Base-by-base conservation (phyloP, 2,329 filamentous ascomycete genomes). In the Penicillium sp. region DNA sequence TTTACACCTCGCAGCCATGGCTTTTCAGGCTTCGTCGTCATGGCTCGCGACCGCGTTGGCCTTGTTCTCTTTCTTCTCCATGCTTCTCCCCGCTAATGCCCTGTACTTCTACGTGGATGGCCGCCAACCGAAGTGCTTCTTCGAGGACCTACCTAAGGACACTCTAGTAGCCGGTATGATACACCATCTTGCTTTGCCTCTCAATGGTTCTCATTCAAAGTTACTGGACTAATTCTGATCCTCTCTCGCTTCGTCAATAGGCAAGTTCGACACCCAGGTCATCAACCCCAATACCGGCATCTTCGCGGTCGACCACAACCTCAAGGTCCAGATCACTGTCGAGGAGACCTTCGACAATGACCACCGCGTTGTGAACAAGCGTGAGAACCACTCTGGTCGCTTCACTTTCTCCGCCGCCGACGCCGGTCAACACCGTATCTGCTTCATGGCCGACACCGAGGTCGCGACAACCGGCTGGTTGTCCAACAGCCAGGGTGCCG, bases 271-370 rank as follows among this genome's bases (percentile, higher is more conserved):
- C 51, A 91, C 91, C 47, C 88, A 94, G 76, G 89, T 95, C 74
- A 94, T 86, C 79, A 87, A 94, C 75, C 84, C 90, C 54, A 79
- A 87, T 63, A 77, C 81, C 53, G 83, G 85, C 63, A 73, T 78
- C 48, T 97, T 91, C 85, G 76, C 81, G 49, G 81, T 88, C 70
- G 90, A 94, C 73, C 82, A 87, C 60, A 87, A 87, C 61, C 81
- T 96, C 58, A 88, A 84, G 77, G 89, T 97, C 73, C 90, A 87
- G 78, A 95, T 97, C 68, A 92, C 91, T 14, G 93, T 97, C 54
- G 92, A 97, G 66, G 94, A 99, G 81, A 84, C 89, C 69, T 99
- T 99, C 77, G 92, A 97, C 83, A 93, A 95, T 76, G 89, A 97
- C 81, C 94, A 99, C 84, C 92, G 92, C 60, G 90, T 99, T 58